Percentiles rank a stretch among this genome's conserved stretches.
Conservation (phyloP, 768 basidiomycete species). For the Porpolomopsis calyptriformis region DNA sequence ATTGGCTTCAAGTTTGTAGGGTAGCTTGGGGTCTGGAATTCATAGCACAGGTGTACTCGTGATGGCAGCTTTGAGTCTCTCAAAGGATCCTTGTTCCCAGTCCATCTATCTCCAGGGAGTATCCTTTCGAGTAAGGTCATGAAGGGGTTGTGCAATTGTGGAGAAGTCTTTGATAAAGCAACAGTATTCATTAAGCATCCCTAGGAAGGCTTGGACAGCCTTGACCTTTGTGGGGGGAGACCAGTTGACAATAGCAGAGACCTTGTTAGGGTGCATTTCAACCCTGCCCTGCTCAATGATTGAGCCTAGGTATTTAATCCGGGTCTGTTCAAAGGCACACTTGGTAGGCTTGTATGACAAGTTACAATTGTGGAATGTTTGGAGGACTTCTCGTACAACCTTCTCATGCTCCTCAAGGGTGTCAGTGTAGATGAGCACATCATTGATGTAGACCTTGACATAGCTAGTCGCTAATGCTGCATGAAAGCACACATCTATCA, state of each 20-base stretch:
- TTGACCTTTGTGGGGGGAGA: neutral
- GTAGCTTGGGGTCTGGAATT: neutral
- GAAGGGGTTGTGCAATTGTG: neutral
- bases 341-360: neutral
- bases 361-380: neutral
- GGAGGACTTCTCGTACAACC: neutral
- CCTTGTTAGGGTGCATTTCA: neutral
- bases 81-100: neutral
- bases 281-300: neutral
- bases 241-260: neutral
- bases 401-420: neutral
- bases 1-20: neutral
- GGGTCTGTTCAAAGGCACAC: neutral
- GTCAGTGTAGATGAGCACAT: neutral
- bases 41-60: neutral
- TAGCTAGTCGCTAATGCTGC: neutral
- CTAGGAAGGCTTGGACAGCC: neutral
- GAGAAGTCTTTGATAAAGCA: neutral
- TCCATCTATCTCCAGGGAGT: neutral
- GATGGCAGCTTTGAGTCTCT: neutral
- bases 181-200: neutral
- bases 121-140: neutral
- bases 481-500: conserved; percentile 1
- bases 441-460: neutral
- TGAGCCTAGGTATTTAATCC: neutral